Base-by-base conservation (phyloP, 2,329 filamentous ascomycete species). In the Aspergillus sp. region DNA sequence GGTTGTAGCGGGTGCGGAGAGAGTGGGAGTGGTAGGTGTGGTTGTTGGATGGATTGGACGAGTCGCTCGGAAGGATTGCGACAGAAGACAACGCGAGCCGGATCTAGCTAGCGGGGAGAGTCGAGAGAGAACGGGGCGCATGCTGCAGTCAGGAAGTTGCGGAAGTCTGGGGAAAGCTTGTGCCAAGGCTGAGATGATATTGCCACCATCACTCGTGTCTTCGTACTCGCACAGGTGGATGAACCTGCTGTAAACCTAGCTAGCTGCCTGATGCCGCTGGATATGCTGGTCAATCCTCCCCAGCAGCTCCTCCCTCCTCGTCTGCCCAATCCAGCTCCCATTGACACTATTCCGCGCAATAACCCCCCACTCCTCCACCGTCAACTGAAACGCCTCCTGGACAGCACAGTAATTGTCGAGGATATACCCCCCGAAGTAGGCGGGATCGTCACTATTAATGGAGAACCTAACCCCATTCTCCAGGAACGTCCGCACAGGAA, bases 351-450 rank as follows among this genome's bases (percentile, higher is more conserved):
- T 72, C 41, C 66, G 65, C 8, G 72, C 75, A 47, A 88, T 79
- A 4, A 50, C 58, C 42, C 63, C 68, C 83, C 82, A 86, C 33
- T 88, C 80, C n/a, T 61, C 56, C 3, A 77, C 58, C 14, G 56
- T 68, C 42, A 88, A 55, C 3, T 61, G 52, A 53, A 85, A 85
- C 1, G 78, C 75, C 26, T 84, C 77, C 55, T 88, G 81, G 17
- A 88, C 78, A 1, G 78, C 78, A 46, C 75, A 80, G 58, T 81
- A 86, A 44, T 86, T 86, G 46, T 82, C 79, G 32, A 82, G 61
- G 33, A 86, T 74, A 55, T 85, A 86, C 0, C 75, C 78, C 3
- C 80, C 80, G 60, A 88, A 86, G 51, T 84, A 84, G 8, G 78
- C 79, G 37, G 80, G 80, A 50, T 84, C 79, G 49, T 85, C 80